A percentile compares a stretch with the other conserved stretches of the same genome.
Conservation (phyloP, 2,329 filamentous ascomycete genomes). For the Allantophomopsis lycopodina region DNA sequence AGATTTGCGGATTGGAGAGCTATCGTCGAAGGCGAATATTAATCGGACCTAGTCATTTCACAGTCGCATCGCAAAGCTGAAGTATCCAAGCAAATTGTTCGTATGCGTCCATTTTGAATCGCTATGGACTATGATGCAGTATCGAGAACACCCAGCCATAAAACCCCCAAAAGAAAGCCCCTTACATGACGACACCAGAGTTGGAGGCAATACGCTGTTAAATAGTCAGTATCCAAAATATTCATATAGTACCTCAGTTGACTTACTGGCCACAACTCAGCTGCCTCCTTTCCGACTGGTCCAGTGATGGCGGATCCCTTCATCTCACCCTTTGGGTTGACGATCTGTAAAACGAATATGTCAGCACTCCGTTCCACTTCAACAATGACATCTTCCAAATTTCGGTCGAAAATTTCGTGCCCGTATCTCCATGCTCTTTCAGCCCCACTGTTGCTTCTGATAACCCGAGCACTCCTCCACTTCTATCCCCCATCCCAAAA, state of each 20-base stretch:
- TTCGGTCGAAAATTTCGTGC: not conserved
- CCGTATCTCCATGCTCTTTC: not conserved
- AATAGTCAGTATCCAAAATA: slow-evolving; percentile 17
- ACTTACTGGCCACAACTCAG: slow-evolving; percentile 96
- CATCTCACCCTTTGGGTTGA: slow-evolving; percentile 99
- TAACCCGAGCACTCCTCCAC: not conserved
- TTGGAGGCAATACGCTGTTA: slow-evolving; percentile 94
- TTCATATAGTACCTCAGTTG: not conserved
- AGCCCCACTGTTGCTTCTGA: not conserved
- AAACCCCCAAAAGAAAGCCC: slow-evolving; percentile 18
- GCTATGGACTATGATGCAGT: slow-evolving; percentile 8
- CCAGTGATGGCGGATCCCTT: slow-evolving; percentile 99
- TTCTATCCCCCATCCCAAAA: not conserved
- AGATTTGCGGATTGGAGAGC: too few relatives aligned
- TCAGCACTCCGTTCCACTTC: slow-evolving; percentile 20
- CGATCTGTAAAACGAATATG: slow-evolving; percentile 48
- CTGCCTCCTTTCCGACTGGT: slow-evolving; percentile 98
- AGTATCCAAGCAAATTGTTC: not conserved
- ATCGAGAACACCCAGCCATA: slow-evolving; percentile 6
- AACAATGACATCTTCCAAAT: not conserved
- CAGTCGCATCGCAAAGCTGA: too few relatives aligned
- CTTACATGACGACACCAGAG: slow-evolving; percentile 99
- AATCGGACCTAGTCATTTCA: too few relatives aligned
- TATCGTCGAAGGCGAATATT: too few relatives aligned
- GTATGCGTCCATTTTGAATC: slow-evolving; percentile 6